Base-by-base conservation (phyloP, 768 basidiomycete genomes). In the Boletellus ananiceps region DNA sequence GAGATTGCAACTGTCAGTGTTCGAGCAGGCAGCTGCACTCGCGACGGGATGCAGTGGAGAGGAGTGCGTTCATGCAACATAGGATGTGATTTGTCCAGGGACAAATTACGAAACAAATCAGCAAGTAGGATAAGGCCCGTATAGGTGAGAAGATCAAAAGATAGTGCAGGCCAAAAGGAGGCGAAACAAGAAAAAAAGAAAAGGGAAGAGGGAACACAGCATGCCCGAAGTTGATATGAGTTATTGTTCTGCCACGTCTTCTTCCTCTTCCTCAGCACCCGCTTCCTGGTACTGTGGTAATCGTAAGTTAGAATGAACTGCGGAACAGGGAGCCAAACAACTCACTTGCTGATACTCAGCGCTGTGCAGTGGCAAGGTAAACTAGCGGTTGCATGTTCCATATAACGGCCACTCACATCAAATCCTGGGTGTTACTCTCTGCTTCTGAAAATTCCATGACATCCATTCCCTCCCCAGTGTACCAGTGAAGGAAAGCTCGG, bases 381-480 rank as follows among this genome's bases (percentile, higher is more conserved):
- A 35, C 52, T 33, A 56, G 34, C 14, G 19, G 21, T 54, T 8
- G 8, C 50, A 38, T 35, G 32, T 27, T 23, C 50, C 3, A 44
- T 45, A 50, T 16, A 56, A 11, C 6, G n/a, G 8, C 21, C 15
- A 71, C 88, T 66, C 65, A 91, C 88, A 92, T 84, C 41, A 93
- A 66, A 70, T 93, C 91, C 3, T 75, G 77, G 2, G 79, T 72
- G 63, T 92, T 91, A 62, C 86, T 91, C 71, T 92, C 89, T 0
- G 91, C 90, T 66, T 93, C 90, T 0, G 86, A 78, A 67, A 93
- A 91, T 68, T 93, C 80, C 78, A 75, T 70, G 15, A 78, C 63
- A 63, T 93, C 93, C 93, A 94, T 93, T 37, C 92, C 92, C 66
- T 94, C 92, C 12, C 82, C 86, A 8, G 83, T 87, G 65, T 92